Evolutionary conservation across 345 rosid genomes (phyloP).

Genomic region (Eucalyptus viminalis): DNA sequence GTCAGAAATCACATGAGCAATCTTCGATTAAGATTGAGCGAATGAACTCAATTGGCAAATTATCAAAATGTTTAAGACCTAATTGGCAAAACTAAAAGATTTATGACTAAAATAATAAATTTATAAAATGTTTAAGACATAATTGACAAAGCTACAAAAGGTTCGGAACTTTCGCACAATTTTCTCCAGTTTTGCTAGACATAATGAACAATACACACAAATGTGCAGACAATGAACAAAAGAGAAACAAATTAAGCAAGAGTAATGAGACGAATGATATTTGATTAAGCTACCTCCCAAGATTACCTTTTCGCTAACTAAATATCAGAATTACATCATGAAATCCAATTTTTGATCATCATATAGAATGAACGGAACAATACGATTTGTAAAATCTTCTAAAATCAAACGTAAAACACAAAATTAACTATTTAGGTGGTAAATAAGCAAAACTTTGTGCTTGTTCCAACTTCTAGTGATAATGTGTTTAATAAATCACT

Average conservation of each 20-base stretch:
- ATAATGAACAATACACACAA: neutral
- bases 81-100: no score
- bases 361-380: neutral
- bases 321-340: neutral
- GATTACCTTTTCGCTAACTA: no score
- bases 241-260: neutral
- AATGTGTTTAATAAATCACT: neutral
- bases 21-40: no score
- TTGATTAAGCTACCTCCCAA: neutral
- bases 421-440: neutral
- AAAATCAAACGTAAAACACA: no score
- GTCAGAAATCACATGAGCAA: no score
- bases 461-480: neutral
- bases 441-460: neutral
- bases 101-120: no score
- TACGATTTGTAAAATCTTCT: neutral
- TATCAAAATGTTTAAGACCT: no score
- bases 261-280: neutral
- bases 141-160: no score
- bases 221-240: neutral
- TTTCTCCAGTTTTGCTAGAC: neutral
- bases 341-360: neutral
- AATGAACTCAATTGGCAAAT: no score
- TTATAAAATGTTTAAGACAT: no score
- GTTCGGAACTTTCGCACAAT: no score